Conservation (phyloP, 2,329 filamentous ascomycete genomes). For the Pseudopyricularia javanii region DNA sequence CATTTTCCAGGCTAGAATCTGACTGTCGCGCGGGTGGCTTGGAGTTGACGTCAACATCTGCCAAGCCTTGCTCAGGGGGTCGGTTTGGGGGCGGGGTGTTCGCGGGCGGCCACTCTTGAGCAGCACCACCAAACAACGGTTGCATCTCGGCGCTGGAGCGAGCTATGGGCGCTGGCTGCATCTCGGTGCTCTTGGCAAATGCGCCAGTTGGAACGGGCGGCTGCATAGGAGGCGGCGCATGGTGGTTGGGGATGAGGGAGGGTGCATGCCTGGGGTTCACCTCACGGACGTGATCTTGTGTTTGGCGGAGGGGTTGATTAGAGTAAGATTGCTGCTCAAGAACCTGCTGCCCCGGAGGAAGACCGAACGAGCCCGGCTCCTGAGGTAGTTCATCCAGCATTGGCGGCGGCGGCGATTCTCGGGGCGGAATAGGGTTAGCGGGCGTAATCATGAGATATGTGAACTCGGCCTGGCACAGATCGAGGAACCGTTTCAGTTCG, state of each 20-base stretch:
- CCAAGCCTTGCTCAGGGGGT: constrained; percentile 8
- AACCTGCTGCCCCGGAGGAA: constrained; percentile 27
- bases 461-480: constrained; percentile 53
- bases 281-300: constrained; percentile 44
- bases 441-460: constrained; percentile 58
- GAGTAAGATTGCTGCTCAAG: constrained; percentile 14
- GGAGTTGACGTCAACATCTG: constrained; percentile 22
- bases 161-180: constrained; percentile 36
- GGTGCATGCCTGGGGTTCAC: constrained; percentile 39
- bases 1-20: constrained; percentile 18
- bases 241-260: constrained; percentile 38
- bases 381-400: constrained; percentile 43
- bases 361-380: constrained; percentile 38
- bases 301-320: constrained; percentile 7
- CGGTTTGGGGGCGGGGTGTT: constrained; percentile 11
- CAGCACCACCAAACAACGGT: constrained; percentile 21
- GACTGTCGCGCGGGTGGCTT: constrained; percentile 25
- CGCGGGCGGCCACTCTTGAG: constrained; percentile 18
- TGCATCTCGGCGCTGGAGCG: constrained; percentile 35
- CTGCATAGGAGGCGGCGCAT: constrained; percentile 26
- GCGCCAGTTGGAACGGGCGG: constrained; percentile 30
- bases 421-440: constrained; percentile 52
- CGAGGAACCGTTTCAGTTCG: constrained; percentile 48
- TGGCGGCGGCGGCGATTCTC: constrained; percentile 46
- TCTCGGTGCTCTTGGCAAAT: constrained; percentile 19